Percentiles rank a stretch among this genome's conserved stretches.
phyloP scores from a whole-genome alignment of 257 asterid genomes.

The Parsonsia alboflavescens region DNA sequence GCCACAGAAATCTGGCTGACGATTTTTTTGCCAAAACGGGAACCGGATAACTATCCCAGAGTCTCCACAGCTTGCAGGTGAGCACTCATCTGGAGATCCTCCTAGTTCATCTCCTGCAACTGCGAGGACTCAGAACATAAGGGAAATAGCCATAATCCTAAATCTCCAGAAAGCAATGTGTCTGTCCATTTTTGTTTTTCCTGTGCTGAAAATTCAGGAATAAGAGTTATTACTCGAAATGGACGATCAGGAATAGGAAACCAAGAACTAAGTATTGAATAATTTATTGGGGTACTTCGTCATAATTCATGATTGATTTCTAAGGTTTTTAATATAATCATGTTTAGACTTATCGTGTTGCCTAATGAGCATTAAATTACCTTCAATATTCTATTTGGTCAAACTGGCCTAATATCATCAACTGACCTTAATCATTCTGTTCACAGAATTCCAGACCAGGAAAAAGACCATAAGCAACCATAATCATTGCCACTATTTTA shows the following conservation, averaged over 20 bases:
- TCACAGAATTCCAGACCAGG: neutral
- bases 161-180: neutral
- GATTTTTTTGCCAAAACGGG: slow-evolving; percentile 51
- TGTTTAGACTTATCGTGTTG: neutral
- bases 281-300: neutral
- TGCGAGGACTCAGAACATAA: neutral
- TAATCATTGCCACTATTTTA: neutral
- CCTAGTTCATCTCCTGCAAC: slow-evolving; percentile 17
- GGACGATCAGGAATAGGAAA: neutral
- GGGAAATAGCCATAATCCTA: neutral
- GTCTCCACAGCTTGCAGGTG: slow-evolving; percentile 42
- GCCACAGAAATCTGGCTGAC: slow-evolving; percentile 51
- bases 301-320: neutral
- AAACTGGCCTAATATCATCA: too few species aligned
- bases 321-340: neutral
- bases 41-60: slow-evolving; percentile 54
- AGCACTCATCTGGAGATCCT: slow-evolving; percentile 45
- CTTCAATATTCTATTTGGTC: neutral
- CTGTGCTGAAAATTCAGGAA: neutral
- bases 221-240: neutral
- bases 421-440: neutral
- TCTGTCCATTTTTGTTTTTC: neutral
- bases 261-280: neutral
- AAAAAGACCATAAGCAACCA: neutral
- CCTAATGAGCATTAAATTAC: neutral